Evolutionary conservation across 345 rosid genomes (phyloP), one percentile per base, ranked within the genome.

Genomic region (Gossypium arboreum): DNA sequence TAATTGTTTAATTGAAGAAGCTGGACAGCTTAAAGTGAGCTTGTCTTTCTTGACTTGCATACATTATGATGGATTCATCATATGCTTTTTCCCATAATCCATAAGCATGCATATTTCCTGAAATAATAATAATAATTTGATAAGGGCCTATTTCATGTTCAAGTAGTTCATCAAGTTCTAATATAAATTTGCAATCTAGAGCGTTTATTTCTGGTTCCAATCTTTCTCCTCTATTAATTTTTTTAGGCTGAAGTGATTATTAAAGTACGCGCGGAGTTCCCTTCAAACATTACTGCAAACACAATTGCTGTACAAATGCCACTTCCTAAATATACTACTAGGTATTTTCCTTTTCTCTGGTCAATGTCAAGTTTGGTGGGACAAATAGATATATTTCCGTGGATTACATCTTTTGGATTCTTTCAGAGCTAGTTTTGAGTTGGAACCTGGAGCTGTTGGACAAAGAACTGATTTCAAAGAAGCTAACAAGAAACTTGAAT

Each of bases 401-500:
- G 43, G 72, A 15, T 68, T 68, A 47, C 22, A 68, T 68, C 43
- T 68, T 47, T 48, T 48, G 20, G n/a, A 68, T 39, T 48, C n/a
- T 15, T 68, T 68, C 43, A 48, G 72, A 68, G 72, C 72, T 48
- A 68, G 72, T 25, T 93, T 91, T 84, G 98, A 88, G 82, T 76
- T 93, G 79, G 98, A 93, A 83, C 81, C 89, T 17, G 97, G 92
- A 80, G 94, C 90, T 12, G 71, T 82, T 80, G 99, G 97, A 75
- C 98, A 95, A 80, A 88, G 85, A 82, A 84, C 98, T 44, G 98
- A 95, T 85, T 93, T 95, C 84, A 91, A 89, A 82, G 99, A 93
- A 79, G 80, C 87, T 78, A 91, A 77, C 80, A 95, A 89, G 89
- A 86, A 79, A 81, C 92, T 95, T 48, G 99, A 95, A 83, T 95